These are phyloP conservation scores for Thecaphora thlaspeos DNA, from an alignment of 1,284 basidiomycete species.

Conservation along the genomic window DNA sequence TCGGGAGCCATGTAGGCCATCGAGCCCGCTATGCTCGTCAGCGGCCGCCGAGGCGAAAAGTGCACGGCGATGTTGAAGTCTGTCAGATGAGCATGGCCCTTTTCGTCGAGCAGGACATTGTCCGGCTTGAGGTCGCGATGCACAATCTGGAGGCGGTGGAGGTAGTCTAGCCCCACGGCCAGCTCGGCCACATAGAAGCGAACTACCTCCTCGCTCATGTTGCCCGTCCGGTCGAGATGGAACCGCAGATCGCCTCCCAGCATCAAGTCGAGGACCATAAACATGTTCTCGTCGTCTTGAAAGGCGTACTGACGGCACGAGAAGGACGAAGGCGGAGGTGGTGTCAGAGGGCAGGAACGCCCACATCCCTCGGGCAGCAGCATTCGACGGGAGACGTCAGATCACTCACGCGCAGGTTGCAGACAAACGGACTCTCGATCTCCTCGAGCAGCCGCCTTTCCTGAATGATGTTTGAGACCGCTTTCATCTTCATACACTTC, in stretches of 20 bases:
- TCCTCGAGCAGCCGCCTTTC: conserved; percentile 62
- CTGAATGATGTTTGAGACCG: conserved; percentile 93
- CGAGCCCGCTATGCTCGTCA: conserved; percentile 79
- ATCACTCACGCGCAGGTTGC: conserved; percentile 73
- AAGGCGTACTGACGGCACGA: conserved; percentile 71
- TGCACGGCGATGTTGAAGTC: conserved; percentile 99
- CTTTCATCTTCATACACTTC: conserved; percentile 97
- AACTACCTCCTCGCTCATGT: conserved; percentile 76
- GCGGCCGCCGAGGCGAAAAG: conserved; percentile 78
- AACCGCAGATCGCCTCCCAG: conserved; percentile 91
- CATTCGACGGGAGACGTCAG: too few relatives aligned
- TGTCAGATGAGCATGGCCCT: conserved; percentile 91
- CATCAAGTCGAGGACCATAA: conserved; percentile 96
- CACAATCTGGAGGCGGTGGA: conserved; percentile 86
- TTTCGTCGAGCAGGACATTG: conserved; percentile 87
- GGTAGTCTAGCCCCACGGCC: conserved; percentile 77
- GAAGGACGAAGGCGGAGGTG: too few relatives aligned
- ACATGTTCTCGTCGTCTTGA: conserved; percentile 96
- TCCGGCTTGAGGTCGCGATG: conserved; percentile 84
- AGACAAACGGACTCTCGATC: conserved; percentile 92
- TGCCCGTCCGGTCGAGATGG: conserved; percentile 78
- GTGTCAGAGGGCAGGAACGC: too few relatives aligned
- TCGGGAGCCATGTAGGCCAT: conserved; percentile 88
- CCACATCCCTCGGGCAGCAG: too few relatives aligned
- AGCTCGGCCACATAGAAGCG: conserved; percentile 89